Conservation (phyloP, 1,139 yeast genomes). For the Geotrichum macrosporum region DNA sequence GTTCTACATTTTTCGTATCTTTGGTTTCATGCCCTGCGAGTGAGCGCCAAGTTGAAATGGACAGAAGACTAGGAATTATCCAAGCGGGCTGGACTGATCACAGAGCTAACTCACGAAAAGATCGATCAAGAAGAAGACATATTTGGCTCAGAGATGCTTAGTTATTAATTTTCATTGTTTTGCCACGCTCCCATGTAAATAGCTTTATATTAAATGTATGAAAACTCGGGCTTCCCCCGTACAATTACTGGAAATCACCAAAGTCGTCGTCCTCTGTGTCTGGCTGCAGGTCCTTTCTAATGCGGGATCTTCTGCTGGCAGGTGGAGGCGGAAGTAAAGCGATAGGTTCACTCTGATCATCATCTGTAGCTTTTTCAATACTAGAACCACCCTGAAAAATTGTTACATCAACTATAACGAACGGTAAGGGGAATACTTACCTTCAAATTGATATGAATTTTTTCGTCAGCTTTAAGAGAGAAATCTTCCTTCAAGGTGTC, state of each 20-base stretch:
- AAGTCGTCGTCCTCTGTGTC: slow-evolving; percentile 40
- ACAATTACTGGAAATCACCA: slow-evolving; percentile 42
- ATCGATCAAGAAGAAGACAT: slow-evolving; percentile 53
- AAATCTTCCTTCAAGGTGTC: slow-evolving; percentile 27
- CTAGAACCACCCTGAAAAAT: slow-evolving; percentile 4
- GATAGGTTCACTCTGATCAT: slow-evolving; percentile 19
- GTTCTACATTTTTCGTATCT: slow-evolving; percentile 53
- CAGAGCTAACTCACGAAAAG: slow-evolving; percentile 47
- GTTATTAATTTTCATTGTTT: neutral
- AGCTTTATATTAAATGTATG: slow-evolving; percentile 2
- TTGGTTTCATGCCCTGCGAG: slow-evolving; percentile 46
- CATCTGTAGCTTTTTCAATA: slow-evolving; percentile 7
- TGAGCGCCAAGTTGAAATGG: slow-evolving; percentile 45
- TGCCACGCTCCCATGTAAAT: slow-evolving; percentile 9
- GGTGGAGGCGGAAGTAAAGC: slow-evolving; percentile 30
- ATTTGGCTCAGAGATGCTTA: slow-evolving; percentile 62
- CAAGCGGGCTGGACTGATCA: slow-evolving; percentile 49
- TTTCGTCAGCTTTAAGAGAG: slow-evolving; percentile 33
- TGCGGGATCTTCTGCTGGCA: slow-evolving; percentile 17
- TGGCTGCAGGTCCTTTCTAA: slow-evolving; percentile 12
- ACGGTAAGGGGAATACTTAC: slow-evolving; percentile 16
- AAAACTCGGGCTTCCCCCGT: neutral
- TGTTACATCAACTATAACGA: slow-evolving; percentile 1
- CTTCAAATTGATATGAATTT: slow-evolving; percentile 29
- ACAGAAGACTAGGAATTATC: slow-evolving; percentile 41